phyloP scores from a whole-genome alignment of 2,329 filamentous ascomycete genomes.

The Sphaerulina populicola region DNA sequence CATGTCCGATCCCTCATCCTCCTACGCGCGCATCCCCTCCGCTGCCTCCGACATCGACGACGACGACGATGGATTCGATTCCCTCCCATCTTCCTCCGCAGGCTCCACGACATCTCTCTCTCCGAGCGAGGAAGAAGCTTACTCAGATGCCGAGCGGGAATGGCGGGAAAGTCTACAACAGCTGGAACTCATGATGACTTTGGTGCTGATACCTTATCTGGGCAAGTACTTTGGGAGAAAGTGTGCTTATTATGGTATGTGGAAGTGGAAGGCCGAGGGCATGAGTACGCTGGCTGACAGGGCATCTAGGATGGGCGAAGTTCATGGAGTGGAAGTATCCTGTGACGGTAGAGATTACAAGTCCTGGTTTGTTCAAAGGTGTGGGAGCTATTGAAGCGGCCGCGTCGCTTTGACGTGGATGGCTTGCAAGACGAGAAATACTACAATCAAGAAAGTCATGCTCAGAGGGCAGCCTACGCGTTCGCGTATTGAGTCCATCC shows the following conservation, averaged over 20 bases:
- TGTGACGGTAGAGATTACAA: constrained; percentile 58
- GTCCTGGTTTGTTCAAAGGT: constrained; percentile 39
- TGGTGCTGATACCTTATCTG: constrained; percentile 87
- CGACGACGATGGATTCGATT: constrained; percentile 40
- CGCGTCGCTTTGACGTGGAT: constrained; percentile 30
- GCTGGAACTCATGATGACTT: constrained; percentile 81
- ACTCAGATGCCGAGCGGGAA: constrained; percentile 80
- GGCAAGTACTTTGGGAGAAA: constrained; percentile 93
- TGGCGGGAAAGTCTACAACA: constrained; percentile 94
- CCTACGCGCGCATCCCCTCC: constrained; percentile 43
- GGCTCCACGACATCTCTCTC: constrained; percentile 41
- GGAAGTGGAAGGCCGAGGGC: background rate
- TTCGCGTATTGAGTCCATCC: background rate
- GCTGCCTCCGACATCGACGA: constrained; percentile 9
- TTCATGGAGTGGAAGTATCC: constrained; percentile 94
- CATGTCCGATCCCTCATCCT: constrained; percentile 43
- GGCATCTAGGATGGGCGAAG: constrained; percentile 66
- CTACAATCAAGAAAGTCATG: no score
- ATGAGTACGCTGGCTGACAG: constrained; percentile 16
- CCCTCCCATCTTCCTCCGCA: constrained; percentile 45
- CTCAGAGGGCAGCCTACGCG: background rate
- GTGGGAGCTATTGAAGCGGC: constrained; percentile 43
- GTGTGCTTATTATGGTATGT: constrained; percentile 91
- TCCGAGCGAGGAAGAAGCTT: constrained; percentile 41
- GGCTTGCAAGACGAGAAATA: no score